These are phyloP conservation scores for Trypanosoma grayi DNA, from an alignment of 208 protist species.

Conservation along the genomic window DNA sequence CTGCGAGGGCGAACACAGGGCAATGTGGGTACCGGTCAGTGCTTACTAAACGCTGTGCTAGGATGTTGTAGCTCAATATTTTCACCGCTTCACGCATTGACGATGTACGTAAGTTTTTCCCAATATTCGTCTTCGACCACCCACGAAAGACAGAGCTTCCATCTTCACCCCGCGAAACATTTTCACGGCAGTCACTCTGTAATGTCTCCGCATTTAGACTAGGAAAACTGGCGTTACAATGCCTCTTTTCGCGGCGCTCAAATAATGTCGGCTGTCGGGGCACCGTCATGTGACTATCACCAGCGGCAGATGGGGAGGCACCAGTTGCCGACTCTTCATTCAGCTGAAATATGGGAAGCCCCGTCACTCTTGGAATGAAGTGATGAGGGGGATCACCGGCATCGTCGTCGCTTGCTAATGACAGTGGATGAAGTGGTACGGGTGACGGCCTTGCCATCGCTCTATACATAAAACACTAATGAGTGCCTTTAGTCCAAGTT, in stretches of 20 bases:
- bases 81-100: constrained; percentile 27
- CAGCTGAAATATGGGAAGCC: constrained; percentile 1
- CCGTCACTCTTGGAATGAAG: background rate
- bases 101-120: background rate
- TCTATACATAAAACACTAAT: constrained; percentile 27
- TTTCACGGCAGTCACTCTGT: constrained; percentile 43
- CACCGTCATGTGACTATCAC: background rate
- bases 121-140: constrained; percentile 50
- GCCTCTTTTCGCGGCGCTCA: constrained; percentile 62
- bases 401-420: background rate
- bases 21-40: constrained; percentile 77
- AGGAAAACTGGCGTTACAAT: constrained; percentile 42
- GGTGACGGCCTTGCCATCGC: constrained; percentile 10
- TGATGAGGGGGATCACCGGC: background rate
- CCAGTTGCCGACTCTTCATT: background rate
- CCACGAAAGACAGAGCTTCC: constrained; percentile 36
- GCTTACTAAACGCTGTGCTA: constrained; percentile 64
- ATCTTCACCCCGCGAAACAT: background rate
- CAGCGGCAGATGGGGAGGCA: background rate
- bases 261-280: constrained; percentile 57
- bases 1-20: constrained; percentile 50
- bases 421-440: background rate
- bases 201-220: constrained; percentile 70
- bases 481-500: too few species aligned
- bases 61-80: constrained; percentile 81